phyloP scores from a whole-genome alignment of 208 protist genomes.

The Wallacemonas sp. region DNA sequence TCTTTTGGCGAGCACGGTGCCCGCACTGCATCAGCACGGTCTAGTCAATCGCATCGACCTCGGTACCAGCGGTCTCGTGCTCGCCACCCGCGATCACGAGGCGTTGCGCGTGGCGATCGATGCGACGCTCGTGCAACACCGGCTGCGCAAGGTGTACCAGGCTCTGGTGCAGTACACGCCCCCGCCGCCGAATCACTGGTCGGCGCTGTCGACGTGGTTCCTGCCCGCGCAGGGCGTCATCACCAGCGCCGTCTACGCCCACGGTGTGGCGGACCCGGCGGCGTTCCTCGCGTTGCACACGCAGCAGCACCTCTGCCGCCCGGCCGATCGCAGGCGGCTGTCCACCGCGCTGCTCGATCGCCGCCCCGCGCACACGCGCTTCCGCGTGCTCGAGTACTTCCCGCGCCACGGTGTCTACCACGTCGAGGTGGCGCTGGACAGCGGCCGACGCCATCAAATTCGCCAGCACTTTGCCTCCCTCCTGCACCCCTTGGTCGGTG shows the following conservation, averaged over 20 bases:
- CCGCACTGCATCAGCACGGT: conserved; percentile 66
- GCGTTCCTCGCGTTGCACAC: background rate
- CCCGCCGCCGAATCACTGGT: conserved; percentile 19
- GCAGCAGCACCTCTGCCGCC: background rate
- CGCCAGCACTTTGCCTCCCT: conserved; percentile 80
- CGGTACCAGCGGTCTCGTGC: conserved; percentile 74
- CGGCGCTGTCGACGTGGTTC: conserved; percentile 41
- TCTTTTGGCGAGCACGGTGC: conserved; percentile 14
- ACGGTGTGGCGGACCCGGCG: conserved; percentile 22
- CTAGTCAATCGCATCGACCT: conserved; percentile 87
- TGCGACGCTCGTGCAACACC: conserved; percentile 41
- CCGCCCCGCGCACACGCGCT: conserved; percentile 56
- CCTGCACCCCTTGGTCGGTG: conserved; percentile 67
- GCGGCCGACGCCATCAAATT: conserved; percentile 79
- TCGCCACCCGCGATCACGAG: conserved; percentile 35
- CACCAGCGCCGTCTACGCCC: conserved; percentile 35
- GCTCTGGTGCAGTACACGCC: conserved; percentile 46
- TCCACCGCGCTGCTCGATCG: conserved; percentile 29
- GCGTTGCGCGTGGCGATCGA: conserved; percentile 31
- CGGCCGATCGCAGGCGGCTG: background rate
- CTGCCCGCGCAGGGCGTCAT: conserved; percentile 37
- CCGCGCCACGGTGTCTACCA: conserved; percentile 49
- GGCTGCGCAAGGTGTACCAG: conserved; percentile 61
- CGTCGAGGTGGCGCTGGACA: conserved; percentile 60
- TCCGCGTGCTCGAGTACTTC: conserved; percentile 69